phyloP scores from a whole-genome alignment of 495 filamentous ascomycete genomes.

The Hypoxylon fuscum region DNA sequence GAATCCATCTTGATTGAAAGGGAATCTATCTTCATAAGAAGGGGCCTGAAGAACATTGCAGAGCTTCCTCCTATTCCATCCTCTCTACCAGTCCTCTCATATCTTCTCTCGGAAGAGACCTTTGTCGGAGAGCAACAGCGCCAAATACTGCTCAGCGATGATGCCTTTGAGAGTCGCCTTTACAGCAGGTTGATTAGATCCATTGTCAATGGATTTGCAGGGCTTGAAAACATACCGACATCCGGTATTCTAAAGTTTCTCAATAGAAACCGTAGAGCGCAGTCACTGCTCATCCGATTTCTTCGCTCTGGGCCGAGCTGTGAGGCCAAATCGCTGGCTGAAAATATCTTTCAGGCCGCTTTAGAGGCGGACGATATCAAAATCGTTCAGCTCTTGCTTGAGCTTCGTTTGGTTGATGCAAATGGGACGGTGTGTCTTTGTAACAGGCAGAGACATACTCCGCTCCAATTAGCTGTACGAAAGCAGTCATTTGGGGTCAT shows the following conservation, averaged over 20 bases:
- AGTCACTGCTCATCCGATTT: neutral
- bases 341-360: neutral
- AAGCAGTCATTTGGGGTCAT: neutral
- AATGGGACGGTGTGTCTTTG: neutral
- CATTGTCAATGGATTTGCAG: conserved; percentile 1
- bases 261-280: neutral
- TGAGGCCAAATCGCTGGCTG: neutral
- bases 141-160: neutral
- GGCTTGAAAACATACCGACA: neutral
- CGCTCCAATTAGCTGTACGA: neutral
- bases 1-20: neutral
- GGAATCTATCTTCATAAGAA: too few species aligned
- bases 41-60: neutral
- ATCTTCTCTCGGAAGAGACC: neutral
- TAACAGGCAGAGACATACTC: neutral
- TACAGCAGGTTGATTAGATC: conserved; percentile 1
- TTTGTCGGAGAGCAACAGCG: neutral
- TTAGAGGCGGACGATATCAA: neutral
- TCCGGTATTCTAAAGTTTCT: neutral
- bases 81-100: neutral
- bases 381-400: neutral
- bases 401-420: neutral
- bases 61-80: neutral
- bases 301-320: neutral
- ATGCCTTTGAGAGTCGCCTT: conserved; percentile 5